Base-by-base conservation (phyloP, 2,329 filamentous ascomycete genomes). In the Cytospora mali region DNA sequence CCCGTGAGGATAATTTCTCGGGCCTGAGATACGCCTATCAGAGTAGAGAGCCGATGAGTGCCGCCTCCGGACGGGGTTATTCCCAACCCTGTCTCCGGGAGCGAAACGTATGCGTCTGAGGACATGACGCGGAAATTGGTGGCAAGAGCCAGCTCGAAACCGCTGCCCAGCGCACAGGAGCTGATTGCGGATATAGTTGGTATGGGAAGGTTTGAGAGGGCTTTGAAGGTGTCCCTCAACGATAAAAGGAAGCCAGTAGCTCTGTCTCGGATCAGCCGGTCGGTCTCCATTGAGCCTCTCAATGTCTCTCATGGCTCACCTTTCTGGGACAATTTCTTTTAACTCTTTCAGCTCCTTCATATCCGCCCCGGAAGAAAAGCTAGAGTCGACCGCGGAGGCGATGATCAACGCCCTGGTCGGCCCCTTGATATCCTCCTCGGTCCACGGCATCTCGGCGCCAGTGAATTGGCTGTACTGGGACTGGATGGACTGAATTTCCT, bases 1-100 rank as follows among this genome's bases (percentile, higher is more conserved):
- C 95, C 95, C 0, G 94, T 98, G 16, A 98, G 81, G 56, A 98
- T 90, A 70, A 98, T 79, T 75, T 99, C 94, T 56, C 93, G 84
- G n/a, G 95, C 95, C 58, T 92, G 87, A 23, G 84, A 81, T 16
- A 90, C 78, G 6, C 95, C 95, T 67, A 99, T 89, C 23, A 99
- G 77, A 7, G 83, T 84, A 1, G 93, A 92, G 0, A 99, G 86
- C 6, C 95, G 88, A 75, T 92, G 92, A 0, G 94, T 98, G 64
- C 94, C 95, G 51, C 95, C 95, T 3, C 94, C 95, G 62, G 95
- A 95, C 3, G 95, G 95, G 67, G 98, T 91, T 74, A 99, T 98
- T 60, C 90, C 95, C 2, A 99, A 84, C 2, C 93, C 84, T 1
- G 95, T 98, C 75, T 99, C 95, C 1, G 95, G 95, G 6, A 98